Evolutionary conservation across 2,329 filamentous ascomycete genomes (phyloP), one percentile per base, ranked within the genome.

Genomic region (Lachnellula suecica): DNA sequence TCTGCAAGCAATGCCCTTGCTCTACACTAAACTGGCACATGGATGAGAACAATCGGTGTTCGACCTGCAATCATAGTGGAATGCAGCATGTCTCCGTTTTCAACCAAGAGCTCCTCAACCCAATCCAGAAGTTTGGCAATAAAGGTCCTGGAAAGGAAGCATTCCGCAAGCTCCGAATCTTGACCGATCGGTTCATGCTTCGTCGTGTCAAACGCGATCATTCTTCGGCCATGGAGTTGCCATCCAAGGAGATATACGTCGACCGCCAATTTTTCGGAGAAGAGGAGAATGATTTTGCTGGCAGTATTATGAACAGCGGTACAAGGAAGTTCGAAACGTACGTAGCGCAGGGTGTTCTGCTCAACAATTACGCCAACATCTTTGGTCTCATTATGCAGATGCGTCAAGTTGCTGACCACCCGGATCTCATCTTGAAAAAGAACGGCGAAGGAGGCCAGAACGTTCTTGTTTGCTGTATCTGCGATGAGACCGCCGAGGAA

Each of bases 341-440:
- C 61, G 94, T 97, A 34, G 88, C 91, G 17, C 89, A 91, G 58
- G 92, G 91, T 74, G 93, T 97, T 19, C 84, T 99, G 71, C 81
- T 99, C 56, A 91, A 97, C 77, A 96, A 97, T 68, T 97, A 97
- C 63, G 94, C 94, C 74, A 99, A 99, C 69, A 97, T 99, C 59
- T 99, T 99, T 65, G 93, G 92, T 66, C 80, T 99, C 50, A 97
- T 99, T 66, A 97, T 97, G 91, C 92, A 96, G 71, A 97, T 99
- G 93, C 88, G 94, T 50, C 94, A 99, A 73, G 90, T 97, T 23
- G 91, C 94, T 7, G 94, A 99, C 61, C 94, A 99, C 67, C 94
- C 94, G 0, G 94, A 99, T 72, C 73, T 99, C 31, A 88, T 99
- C 44, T 73, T 97, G 56, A 95, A 93, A 74, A 97, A 94, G 73